Conservation (phyloP, 306 rosid species). For the Pyrus pyrifolia region DNA sequence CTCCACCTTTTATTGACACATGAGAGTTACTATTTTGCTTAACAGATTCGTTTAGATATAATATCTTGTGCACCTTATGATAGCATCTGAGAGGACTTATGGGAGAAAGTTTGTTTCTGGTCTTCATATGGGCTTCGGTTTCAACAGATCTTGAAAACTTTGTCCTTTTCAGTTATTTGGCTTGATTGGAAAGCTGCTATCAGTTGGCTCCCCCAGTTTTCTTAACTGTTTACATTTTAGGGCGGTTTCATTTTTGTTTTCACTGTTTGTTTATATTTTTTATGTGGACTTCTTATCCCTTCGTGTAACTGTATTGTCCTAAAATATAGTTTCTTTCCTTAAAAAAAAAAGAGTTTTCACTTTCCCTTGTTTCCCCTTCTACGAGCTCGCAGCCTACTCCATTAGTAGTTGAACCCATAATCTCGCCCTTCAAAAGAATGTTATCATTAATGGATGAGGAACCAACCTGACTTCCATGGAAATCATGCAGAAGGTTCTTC, state of each 20-base stretch:
- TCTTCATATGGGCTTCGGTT: no score
- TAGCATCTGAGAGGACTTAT: neutral
- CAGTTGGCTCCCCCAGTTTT: neutral
- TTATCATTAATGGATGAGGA: neutral
- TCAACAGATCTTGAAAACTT: neutral
- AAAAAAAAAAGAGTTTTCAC: neutral
- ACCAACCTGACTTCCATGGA: neutral
- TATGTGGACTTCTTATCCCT: neutral
- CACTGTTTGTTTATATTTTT: no score
- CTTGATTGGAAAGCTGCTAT: neutral
- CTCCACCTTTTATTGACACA: neutral
- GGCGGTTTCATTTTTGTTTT: no score
- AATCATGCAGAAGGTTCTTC: neutral
- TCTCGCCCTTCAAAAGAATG: neutral
- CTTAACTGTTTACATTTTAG: neutral
- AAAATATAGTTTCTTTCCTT: neutral
- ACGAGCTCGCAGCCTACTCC: neutral
- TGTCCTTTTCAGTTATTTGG: neutral
- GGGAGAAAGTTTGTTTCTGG: neutral
- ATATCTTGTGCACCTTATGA: neutral
- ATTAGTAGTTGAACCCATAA: neutral
- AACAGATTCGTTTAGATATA: neutral
- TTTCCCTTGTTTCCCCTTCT: neutral
- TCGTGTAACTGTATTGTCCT: neutral
- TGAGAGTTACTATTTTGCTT: neutral